phyloP scores from a whole-genome alignment of 352 stramenopile species.

The Globisporangium abappressorium region DNA sequence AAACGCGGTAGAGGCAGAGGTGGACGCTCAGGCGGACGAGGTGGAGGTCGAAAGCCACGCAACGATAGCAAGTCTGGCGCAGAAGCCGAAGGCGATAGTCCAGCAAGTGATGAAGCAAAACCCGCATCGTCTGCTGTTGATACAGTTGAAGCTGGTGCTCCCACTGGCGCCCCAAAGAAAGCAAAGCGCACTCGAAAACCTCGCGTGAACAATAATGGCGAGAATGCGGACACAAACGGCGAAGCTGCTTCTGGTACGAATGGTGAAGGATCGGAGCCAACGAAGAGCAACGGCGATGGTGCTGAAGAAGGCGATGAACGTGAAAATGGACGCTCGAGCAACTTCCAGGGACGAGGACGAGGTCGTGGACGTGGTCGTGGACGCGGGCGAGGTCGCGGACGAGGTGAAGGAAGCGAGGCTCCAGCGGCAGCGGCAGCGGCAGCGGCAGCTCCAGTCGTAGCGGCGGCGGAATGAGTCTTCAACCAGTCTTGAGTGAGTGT shows the following conservation, averaged over 20 bases:
- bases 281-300: background rate
- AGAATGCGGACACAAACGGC: background rate
- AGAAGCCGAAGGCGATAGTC: slow-evolving; percentile 7
- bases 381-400: slow-evolving; percentile 29
- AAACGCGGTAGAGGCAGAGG: slow-evolving; percentile 19
- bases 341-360: slow-evolving; percentile 32
- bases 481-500: background rate
- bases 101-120: slow-evolving; percentile 3
- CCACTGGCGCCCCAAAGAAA: slow-evolving; percentile 5
- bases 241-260: background rate
- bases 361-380: slow-evolving; percentile 28
- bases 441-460: slow-evolving; percentile 4
- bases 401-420: slow-evolving; percentile 6
- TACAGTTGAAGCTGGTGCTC: background rate
- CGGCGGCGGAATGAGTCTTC: slow-evolving; percentile 12
- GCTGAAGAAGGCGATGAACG: background rate
- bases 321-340: slow-evolving; percentile 8
- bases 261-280: background rate
- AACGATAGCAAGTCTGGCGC: slow-evolving; percentile 13
- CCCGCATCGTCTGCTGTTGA: slow-evolving; percentile 1
- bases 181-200: slow-evolving; percentile 9
- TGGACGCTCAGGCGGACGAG: slow-evolving; percentile 23
- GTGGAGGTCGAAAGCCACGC: slow-evolving; percentile 12
- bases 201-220: slow-evolving; percentile 2
- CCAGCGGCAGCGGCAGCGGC: background rate